Evolutionary conservation across 768 basidiomycete genomes (phyloP), one percentile per base, ranked within the genome.

Genomic region (Boletus rex-veris): DNA sequence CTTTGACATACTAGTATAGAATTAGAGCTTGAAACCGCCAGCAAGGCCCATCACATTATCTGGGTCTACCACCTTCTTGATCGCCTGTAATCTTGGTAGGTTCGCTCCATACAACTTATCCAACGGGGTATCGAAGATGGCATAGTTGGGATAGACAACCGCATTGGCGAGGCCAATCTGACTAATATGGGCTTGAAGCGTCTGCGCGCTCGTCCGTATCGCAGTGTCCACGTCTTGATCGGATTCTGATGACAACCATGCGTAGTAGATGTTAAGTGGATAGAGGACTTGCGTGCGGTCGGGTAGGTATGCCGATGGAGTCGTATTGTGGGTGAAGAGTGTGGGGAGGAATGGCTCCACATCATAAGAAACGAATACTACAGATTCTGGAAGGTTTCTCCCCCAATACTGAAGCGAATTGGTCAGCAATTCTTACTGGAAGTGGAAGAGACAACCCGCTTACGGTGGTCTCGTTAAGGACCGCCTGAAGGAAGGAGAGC

Each of bases 41-140:
- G 84, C 73, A 11, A 84, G 74, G 7, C 75, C 78, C 85, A 86
- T 86, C 6, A 85, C 73, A 58, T 81, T 74, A 5, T 69, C 45
- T 0, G 84, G 84, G 62, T 86, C 85, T 35, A 80, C 74, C 10
- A 48, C 51, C 46, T 51, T 64, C 60, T 80, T 80, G n/a, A 85
- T 62, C 11, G 55, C 59, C 45, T 66, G 59, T 47, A 86, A 62
- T 44, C 47, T 64, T 2, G 65, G 52, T 24, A 59, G 0, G 49
- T 83, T 79, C 1, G 53, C 60, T 0, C 80, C 83, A 55, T 80
- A 86, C 28, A 86, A 62, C 2, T 64, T 39, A 26, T 69, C 62
- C 40, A 83, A 37, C 1, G 81, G 77, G 9, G 81, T 84, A 52
- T 75, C 76, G 48, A 61, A 72, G 3, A 82, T 68, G 1, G 83